Evolutionary conservation across 2,329 filamentous ascomycete species (phyloP), one percentile per base, ranked within the genome.

Genomic region (Malbranchea zuffiana): DNA sequence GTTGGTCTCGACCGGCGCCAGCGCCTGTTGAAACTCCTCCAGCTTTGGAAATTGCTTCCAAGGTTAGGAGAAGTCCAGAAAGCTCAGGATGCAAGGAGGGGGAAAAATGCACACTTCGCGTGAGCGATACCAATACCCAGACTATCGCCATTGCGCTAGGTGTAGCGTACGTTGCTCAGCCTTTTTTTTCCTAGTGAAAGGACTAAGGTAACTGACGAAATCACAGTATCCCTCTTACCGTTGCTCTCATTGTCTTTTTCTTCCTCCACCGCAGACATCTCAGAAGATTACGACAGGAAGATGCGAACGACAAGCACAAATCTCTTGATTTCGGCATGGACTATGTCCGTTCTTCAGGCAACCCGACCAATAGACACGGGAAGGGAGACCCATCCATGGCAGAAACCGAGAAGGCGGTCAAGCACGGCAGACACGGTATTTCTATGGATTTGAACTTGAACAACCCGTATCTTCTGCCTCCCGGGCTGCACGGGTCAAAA

Each of bases 391-490:
- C 67, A 46, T 18, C 18, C 8, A 34, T 37, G 30, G 29, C 30
- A 13, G 34, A 35, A 19, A 25, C 23, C n/a, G 24, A 50, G 17
- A 62, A 69, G 44, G 42, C 53, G 26, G 35, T 55, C 17, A 49
- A 50, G 31, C 51, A 54, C 32, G 54, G 57, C 46, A 54, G 50
- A 33, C 67, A 69, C 27, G 72, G 72, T 10, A 48, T 78, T 44
- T 78, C 75, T 11, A 57, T 78, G 50, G 72, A 76, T 44, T 52
- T 88, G 72, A 76, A 81, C 52, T 68, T 87, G 32, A 75, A 74
- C 21, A 90, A 79, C 50, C 90, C 90, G 2, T 98, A 96, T 56
- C 72, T 98, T n/a, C 70, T 96, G n/a, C 87, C 90, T 3, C 82
- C 83, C 1, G 78, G 75, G 37, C 54, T 88, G 13, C 77, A 90